Evolutionary conservation across 352 stramenopile species (phyloP), one percentile per base, ranked within the genome.

Genomic region (Globisporangium iwayamae): DNA sequence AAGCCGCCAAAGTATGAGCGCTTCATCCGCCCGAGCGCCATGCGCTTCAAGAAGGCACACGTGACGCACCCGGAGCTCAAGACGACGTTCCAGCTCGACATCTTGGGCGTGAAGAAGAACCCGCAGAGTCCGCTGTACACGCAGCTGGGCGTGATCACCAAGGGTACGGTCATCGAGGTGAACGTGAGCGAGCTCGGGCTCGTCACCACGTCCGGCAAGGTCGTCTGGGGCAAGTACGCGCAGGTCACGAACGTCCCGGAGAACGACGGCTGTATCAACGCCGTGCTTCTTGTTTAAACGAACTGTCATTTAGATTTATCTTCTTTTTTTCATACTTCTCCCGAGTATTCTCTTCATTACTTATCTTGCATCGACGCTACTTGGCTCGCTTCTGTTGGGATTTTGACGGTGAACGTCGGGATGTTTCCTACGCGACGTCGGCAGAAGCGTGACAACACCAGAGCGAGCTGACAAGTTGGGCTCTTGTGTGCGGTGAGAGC

Each of bases 241-340:
- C 98, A 99, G 87, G 96, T 99, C 53, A 99, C 98, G 45, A 99
- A 99, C 85, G 98, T 99, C 73, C 98, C 98, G 5, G 98, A 99
- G 81, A 93, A 99, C 64, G 98, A 99, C 78, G 98, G 98, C 56
- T 99, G 97, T 81, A 99, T 99, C 68, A 99, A 99, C 79, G 97
- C 96, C 34, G 96, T 99, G 53, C 85, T 99, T 53, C 85, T 99
- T 62, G 97, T 99, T 43, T 99, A 99, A 75, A 55, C 32, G 47
- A 99, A 75, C 71, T 78, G 64, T 61, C 61, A 60, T 74, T 68
- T 78, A 76, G 75, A 70, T 76, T 60, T 77, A 74, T 74, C 66
- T 70, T 71, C 50, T 56, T 70, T 71, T 52, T 56, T 41, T 53
- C 30, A 38, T 55, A 38, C 48, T 36, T 13, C 18, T 18, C 25